Evolutionary conservation across 73 alveolate genomes (phyloP).

Genomic region (Tetrahymena malaccensis): DNA sequence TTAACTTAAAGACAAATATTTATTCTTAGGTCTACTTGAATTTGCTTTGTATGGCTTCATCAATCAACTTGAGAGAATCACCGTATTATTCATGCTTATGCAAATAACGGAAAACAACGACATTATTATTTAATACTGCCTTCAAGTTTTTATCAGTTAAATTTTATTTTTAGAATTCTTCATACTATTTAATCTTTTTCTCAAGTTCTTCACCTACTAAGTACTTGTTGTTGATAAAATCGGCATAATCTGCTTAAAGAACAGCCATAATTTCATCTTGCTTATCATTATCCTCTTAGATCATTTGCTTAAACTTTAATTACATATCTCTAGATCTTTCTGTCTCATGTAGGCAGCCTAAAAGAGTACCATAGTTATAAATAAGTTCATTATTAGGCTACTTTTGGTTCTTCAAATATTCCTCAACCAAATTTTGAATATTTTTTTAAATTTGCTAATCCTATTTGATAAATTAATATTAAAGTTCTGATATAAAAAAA

Average conservation of each 20-base stretch:
- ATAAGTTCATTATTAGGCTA: not conserved
- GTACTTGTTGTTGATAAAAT: not conserved
- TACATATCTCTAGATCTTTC: not conserved
- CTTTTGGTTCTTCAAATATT: not conserved
- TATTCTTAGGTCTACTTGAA: constrained; percentile 36
- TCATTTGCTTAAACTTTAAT: not conserved
- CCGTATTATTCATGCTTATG: constrained; percentile 11
- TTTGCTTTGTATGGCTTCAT: constrained; percentile 22
- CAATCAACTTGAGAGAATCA: constrained; percentile 28
- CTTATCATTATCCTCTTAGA: not conserved
- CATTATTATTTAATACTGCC: not conserved
- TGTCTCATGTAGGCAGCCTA: not conserved
- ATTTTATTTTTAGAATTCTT: not conserved
- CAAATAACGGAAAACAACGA: not conserved
- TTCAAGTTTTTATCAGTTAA: not conserved
- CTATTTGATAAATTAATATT: not conserved
- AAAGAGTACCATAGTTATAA: not conserved
- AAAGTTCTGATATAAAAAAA: not conserved
- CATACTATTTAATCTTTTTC: not conserved
- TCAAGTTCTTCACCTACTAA: not conserved
- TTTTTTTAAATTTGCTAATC: not conserved
- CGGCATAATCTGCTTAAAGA: not conserved
- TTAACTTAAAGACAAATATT: not conserved
- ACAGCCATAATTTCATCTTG: not conserved
- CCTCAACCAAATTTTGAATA: not conserved